Evolutionary conservation across 2,329 filamentous ascomycete species (phyloP).

Genomic region (Zymoseptoria pseudotritici): DNA sequence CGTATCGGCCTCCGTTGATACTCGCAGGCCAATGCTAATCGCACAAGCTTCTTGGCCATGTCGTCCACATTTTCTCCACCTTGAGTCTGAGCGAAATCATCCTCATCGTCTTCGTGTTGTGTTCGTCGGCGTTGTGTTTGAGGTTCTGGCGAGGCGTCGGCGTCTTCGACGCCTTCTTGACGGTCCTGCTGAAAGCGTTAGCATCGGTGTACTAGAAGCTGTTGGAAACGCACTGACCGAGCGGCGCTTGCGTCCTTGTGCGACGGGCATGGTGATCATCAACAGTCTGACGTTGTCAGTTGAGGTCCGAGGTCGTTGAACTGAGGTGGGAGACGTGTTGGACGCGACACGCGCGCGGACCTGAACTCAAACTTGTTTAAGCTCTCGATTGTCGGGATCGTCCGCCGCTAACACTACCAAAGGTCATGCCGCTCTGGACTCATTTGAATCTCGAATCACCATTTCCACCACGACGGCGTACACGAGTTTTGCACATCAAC

Average conservation of each 20-base stretch:
- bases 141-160: constrained; percentile 20
- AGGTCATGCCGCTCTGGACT: too few species aligned
- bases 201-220: too few species aligned
- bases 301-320: background rate
- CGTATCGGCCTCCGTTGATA: constrained; percentile 52
- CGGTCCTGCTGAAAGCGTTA: background rate
- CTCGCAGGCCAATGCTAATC: constrained; percentile 54
- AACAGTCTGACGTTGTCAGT: background rate
- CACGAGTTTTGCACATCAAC: background rate
- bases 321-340: too few species aligned
- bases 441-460: too few species aligned
- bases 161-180: constrained; percentile 19
- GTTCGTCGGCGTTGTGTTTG: constrained; percentile 25
- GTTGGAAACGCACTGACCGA: constrained; percentile 13
- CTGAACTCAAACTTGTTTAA: too few species aligned
- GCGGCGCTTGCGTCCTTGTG: constrained; percentile 22
- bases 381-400: background rate
- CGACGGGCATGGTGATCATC: constrained; percentile 10
- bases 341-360: background rate
- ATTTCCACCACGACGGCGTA: background rate
- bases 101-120: constrained; percentile 14
- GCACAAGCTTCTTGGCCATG: constrained; percentile 55
- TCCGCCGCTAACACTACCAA: background rate
- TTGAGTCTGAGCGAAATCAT: constrained; percentile 15
- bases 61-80: constrained; percentile 30